A percentile compares a stretch with the other conserved stretches of the same genome.
These are phyloP conservation scores for Decorospora gaudefroyi DNA, from an alignment of 2,329 filamentous ascomycete genomes.

Conservation along the genomic window DNA sequence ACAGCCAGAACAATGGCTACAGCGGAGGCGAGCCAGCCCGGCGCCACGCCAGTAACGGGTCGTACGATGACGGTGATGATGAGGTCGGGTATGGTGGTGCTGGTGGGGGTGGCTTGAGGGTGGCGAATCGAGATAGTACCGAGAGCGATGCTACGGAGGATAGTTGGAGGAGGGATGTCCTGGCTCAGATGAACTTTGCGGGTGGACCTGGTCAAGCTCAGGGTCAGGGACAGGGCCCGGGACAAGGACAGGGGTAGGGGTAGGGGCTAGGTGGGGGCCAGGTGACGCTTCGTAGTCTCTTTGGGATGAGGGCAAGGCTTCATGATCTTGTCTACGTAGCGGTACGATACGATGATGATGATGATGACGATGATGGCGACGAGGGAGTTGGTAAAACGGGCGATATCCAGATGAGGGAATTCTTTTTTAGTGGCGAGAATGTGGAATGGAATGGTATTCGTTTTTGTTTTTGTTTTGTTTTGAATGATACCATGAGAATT, in stretches of 20 bases:
- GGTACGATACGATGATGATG: no score
- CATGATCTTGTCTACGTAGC: no score
- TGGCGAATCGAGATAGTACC: conserved; percentile 48
- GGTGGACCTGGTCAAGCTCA: conserved; percentile 2
- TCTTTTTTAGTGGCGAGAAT: no score
- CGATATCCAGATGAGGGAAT: no score
- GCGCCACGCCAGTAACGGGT: conserved; percentile 8
- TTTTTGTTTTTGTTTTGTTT: no score
- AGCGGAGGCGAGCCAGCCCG: conserved; percentile 14
- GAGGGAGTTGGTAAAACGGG: no score
- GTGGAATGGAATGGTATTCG: no score
- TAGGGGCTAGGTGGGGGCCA: not conserved
- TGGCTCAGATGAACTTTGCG: conserved; percentile 22
- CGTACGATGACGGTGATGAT: conserved; percentile 8
- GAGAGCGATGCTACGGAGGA: conserved; percentile 26
- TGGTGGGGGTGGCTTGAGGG: conserved; percentile 46
- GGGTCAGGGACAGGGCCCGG: not conserved
- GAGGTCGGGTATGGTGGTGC: conserved; percentile 10
- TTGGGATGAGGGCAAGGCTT: no score
- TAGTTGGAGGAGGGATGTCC: conserved; percentile 20
- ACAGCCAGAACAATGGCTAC: conserved; percentile 8
- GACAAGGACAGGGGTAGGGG: not conserved
- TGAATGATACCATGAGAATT: no score
- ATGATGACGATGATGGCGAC: no score
- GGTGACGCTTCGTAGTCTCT: no score